Evolutionary conservation across 495 filamentous ascomycete genomes (phyloP).

Genomic region (Chaetomium fimeti): DNA sequence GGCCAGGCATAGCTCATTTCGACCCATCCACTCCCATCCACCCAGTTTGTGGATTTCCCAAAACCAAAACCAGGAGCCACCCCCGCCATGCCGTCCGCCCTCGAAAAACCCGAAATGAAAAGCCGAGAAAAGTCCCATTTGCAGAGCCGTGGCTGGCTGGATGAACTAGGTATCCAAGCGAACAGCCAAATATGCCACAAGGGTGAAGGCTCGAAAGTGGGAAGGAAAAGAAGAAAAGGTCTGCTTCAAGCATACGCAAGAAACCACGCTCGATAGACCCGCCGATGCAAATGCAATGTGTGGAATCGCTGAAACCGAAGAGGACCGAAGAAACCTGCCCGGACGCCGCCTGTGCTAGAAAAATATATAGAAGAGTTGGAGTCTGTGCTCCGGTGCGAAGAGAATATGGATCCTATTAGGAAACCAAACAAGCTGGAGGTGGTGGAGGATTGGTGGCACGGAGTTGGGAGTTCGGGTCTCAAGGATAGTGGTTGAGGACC

Average conservation of each 20-base stretch:
- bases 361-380: background rate
- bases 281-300: conserved; percentile 16
- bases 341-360: conserved; percentile 15
- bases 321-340: background rate
- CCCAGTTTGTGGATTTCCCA: background rate
- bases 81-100: conserved; percentile 6
- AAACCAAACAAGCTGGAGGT: background rate
- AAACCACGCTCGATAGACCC: conserved; percentile 10
- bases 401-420: background rate
- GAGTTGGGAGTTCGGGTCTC: background rate
- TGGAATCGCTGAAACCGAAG: background rate
- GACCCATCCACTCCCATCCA: background rate
- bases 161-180: background rate
- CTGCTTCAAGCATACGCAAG: conserved; percentile 7
- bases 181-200: background rate
- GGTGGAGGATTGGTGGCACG: background rate
- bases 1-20: conserved; percentile 12
- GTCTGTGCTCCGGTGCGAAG: background rate
- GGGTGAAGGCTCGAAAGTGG: conserved; percentile 1
- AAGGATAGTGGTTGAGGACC: background rate
- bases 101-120: conserved; percentile 3
- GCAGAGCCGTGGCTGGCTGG: background rate
- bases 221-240: conserved; percentile 1
- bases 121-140: background rate
- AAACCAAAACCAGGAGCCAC: background rate